Conservation (phyloP, 2,329 filamentous ascomycete genomes). For the Fusarium sp. region DNA sequence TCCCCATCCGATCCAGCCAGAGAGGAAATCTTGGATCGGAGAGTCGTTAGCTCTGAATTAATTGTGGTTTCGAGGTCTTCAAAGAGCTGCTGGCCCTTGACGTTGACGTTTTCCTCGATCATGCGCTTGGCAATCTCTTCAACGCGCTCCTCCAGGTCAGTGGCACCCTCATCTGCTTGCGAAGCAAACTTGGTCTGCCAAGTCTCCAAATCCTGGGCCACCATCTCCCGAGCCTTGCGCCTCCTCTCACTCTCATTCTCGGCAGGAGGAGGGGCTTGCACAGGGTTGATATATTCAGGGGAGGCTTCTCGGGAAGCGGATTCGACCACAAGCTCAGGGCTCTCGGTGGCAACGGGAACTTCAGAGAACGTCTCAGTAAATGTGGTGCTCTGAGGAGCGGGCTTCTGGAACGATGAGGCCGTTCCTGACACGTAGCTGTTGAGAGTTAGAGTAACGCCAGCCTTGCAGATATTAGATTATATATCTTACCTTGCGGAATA, state of each 20-base stretch:
- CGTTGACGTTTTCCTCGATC: conserved; percentile 72
- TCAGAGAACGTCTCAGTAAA: conserved; percentile 50
- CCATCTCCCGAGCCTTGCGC: conserved; percentile 70
- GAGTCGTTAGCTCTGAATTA: conserved; percentile 68
- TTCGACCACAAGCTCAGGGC: conserved; percentile 35
- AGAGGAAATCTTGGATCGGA: conserved; percentile 75
- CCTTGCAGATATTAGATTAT: not conserved
- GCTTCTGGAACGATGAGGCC: conserved; percentile 50
- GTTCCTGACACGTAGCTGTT: conserved; percentile 40
- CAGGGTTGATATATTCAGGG: conserved; percentile 47
- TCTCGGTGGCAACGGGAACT: conserved; percentile 24
- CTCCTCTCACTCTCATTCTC: conserved; percentile 64
- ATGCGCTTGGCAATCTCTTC: conserved; percentile 66
- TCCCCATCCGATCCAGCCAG: conserved; percentile 66
- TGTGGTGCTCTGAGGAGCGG: conserved; percentile 47
- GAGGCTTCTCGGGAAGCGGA: conserved; percentile 39
- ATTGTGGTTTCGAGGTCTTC: conserved; percentile 74
- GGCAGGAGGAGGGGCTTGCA: conserved; percentile 58
- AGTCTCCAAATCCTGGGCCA: conserved; percentile 79
- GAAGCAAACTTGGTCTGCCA: conserved; percentile 92
- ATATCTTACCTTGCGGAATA: conserved; percentile 30
- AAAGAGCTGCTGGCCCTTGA: conserved; percentile 73
- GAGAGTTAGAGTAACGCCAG: conserved; percentile 10
- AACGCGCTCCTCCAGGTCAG: conserved; percentile 76
- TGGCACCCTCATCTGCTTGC: conserved; percentile 82